Percentiles rank a stretch among this genome's conserved stretches.
phyloP scores from a whole-genome alignment of 1,284 basidiomycete genomes.

The Marasmius fiardii region DNA sequence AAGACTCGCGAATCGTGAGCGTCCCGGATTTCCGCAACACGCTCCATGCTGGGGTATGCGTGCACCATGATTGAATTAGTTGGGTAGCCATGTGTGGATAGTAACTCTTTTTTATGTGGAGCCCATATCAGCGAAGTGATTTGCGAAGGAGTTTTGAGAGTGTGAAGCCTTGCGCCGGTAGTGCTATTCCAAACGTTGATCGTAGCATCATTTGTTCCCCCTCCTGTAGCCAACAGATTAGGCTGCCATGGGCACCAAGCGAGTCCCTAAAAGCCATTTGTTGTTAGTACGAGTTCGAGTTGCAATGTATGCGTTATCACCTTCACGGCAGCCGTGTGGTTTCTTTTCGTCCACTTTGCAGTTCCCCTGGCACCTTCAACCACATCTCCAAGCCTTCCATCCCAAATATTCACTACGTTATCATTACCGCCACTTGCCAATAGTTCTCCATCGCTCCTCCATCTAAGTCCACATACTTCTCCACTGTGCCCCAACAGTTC shows the following conservation, averaged over 20 bases:
- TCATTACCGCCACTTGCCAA: constrained; percentile 94
- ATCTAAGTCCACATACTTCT: constrained; percentile 84
- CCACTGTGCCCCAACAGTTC: constrained; percentile 87
- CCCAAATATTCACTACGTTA: constrained; percentile 97
- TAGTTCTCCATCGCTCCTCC: constrained; percentile 84
- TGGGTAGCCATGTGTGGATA: constrained; percentile 94
- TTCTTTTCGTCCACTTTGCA: constrained; percentile 89
- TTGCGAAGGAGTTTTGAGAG: constrained; percentile 83
- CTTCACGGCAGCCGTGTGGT: constrained; percentile 95
- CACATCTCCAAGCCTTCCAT: constrained; percentile 73
- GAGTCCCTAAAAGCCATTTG: constrained; percentile 57
- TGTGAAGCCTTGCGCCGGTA: constrained; percentile 85
- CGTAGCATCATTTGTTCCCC: constrained; percentile 92
- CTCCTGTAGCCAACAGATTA: constrained; percentile 89
- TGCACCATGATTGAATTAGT: constrained; percentile 70
- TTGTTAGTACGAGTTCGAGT: background rate
- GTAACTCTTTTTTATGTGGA: constrained; percentile 85
- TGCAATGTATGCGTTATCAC: constrained; percentile 31
- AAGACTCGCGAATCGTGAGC: constrained; percentile 90
- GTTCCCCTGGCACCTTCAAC: constrained; percentile 56
- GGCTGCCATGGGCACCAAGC: constrained; percentile 99
- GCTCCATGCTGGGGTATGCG: constrained; percentile 66
- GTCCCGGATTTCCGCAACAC: constrained; percentile 85
- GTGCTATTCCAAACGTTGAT: constrained; percentile 94
- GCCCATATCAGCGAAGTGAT: constrained; percentile 93